These are phyloP conservation scores for Boletus patriciae DNA, from an alignment of 768 basidiomycete genomes.

Conservation along the genomic window DNA sequence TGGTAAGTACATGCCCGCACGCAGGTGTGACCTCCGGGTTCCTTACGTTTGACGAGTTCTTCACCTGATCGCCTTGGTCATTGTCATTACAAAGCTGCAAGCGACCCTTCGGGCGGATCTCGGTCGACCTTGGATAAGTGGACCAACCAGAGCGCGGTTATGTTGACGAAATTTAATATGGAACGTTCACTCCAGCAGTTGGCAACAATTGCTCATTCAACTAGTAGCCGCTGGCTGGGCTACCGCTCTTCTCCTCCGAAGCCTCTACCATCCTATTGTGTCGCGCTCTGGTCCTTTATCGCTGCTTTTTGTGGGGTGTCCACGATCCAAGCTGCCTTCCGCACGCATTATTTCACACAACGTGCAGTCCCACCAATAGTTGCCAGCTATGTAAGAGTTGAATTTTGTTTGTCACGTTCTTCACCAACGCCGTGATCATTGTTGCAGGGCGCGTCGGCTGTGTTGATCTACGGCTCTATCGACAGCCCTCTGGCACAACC, in stretches of 20 bases:
- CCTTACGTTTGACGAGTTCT: background rate
- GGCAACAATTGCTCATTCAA: background rate
- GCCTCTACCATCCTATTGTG: background rate
- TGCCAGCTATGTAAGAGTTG: constrained; percentile 22
- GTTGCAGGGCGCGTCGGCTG: constrained; percentile 52
- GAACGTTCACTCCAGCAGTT: background rate
- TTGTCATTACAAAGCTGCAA: background rate
- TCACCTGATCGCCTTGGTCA: background rate
- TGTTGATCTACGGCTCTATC: constrained; percentile 53
- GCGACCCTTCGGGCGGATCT: background rate
- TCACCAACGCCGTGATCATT: background rate
- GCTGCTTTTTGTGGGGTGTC: constrained; percentile 52
- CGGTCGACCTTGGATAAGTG: background rate
- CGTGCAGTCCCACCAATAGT: constrained; percentile 38
- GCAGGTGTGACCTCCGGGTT: too few species aligned
- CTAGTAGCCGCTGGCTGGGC: constrained; percentile 16
- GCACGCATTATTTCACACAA: constrained; percentile 47
- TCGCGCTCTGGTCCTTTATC: constrained; percentile 47
- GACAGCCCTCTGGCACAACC: constrained; percentile 56
- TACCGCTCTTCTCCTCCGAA: constrained; percentile 11
- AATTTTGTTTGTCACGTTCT: background rate
- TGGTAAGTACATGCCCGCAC: too few species aligned
- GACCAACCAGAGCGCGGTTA: background rate
- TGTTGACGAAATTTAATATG: constrained; percentile 2
- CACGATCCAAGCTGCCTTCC: constrained; percentile 50